phyloP scores from a whole-genome alignment of 192 early-diverging fungal species.

The Backusella westeae region DNA sequence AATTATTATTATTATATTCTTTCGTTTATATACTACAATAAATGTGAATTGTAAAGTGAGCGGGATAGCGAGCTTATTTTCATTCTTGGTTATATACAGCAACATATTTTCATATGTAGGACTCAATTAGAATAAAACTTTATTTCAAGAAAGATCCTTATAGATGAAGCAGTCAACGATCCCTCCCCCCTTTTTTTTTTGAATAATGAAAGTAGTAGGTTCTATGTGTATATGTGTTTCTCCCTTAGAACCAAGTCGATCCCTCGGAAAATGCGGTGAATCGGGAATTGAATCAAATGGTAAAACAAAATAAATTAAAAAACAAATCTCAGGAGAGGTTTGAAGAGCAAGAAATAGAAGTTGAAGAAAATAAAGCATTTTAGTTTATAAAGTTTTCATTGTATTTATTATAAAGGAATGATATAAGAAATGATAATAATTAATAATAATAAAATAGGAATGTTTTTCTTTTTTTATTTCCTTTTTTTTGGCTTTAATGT shows the following conservation, averaged over 20 bases:
- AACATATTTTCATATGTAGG: not conserved
- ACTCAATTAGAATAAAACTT: not conserved
- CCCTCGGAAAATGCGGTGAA: not conserved
- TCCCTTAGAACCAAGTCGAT: not conserved
- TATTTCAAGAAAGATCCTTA: not conserved
- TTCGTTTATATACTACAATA: not conserved
- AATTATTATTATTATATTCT: not conserved
- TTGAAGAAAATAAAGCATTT: not conserved
- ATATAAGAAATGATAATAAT: not conserved
- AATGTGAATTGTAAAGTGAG: not conserved
- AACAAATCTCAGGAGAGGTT: not conserved
- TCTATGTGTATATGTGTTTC: not conserved
- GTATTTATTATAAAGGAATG: not conserved
- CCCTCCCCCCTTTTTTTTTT: not conserved
- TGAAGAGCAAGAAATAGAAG: not conserved
- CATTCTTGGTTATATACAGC: not conserved
- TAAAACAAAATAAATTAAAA: constrained; percentile 2
- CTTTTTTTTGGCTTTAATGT: not conserved
- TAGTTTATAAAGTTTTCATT: not conserved
- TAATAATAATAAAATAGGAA: not conserved
- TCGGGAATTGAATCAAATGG: not conserved
- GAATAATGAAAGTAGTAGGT: not conserved
- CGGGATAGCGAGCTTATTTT: not conserved
- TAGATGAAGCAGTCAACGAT: too few relatives aligned
- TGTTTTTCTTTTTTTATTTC: not conserved